Evolutionary conservation across 2,329 filamentous ascomycete genomes (phyloP), one percentile per base, ranked within the genome.

Genomic region (Pseudogymnoascus sp.): DNA sequence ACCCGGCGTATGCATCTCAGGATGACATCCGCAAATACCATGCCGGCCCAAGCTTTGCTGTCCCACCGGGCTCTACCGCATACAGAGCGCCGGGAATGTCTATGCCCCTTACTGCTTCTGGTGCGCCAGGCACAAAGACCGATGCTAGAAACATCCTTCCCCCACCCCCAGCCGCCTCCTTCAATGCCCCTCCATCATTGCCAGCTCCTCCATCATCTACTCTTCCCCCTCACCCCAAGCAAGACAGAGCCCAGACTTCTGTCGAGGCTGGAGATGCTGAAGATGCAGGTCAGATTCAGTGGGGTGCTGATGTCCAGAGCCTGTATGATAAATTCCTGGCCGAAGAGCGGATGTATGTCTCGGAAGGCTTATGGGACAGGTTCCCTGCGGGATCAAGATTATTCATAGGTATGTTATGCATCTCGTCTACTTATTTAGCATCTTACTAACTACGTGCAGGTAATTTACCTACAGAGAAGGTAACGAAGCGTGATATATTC

Each of bases 401-500:
- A 61, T 93, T 93, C 72, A 90, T 94, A 73, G 90, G 90, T 91
- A 80, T 73, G 83, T 71, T 37, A 47, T 59, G 47, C 62, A 62
- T 63, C 23, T 5, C 3, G 4, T 53, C 14, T 53, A 31, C 14
- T 6, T n/a, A n/a, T 53, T 53, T 16, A 53, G 16, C 44, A 53
- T 31, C 23, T 53, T 16, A 31, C 44, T 53, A 14, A 53, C 23
- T 6, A 53, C 14, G 6, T 73, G 62, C 72, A 91, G 92, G 92
- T 62, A 99, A 97, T 73, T 81, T 99, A 10, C 92, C 92, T 1
- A 93, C 90, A 62, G 93, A 97, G 73, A 88, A 92, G 72, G 92
- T 96, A 12, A 94, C 91, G 5, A 97, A 97, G 76, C 85, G 89
- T 67, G 92, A 97, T 75, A 86, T 97, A 7, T 97, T 96, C 76